These are phyloP conservation scores for Truncatella angustata DNA, from an alignment of 2,329 filamentous ascomycete species.

Conservation along the genomic window DNA sequence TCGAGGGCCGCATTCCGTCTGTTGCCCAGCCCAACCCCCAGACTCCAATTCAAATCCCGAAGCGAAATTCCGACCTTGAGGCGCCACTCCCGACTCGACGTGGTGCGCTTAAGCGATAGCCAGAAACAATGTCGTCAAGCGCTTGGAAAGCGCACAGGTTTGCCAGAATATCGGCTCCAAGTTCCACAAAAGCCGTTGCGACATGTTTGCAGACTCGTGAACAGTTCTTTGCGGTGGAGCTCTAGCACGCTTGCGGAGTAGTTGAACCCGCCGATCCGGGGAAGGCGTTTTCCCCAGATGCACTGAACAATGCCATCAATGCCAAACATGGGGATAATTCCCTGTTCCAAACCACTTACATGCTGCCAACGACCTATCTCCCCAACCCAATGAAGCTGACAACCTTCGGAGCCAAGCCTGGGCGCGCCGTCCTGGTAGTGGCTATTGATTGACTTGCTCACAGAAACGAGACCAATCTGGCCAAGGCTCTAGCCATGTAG, in stretches of 20 bases:
- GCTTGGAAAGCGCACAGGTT: too few relatives aligned
- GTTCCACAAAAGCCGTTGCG: too few relatives aligned
- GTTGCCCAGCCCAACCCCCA: background rate
- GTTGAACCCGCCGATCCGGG: slow-evolving; percentile 8
- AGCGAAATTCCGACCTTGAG: background rate
- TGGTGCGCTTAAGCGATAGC: too few relatives aligned
- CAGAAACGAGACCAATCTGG: background rate
- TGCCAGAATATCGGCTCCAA: too few relatives aligned
- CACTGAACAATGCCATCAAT: background rate
- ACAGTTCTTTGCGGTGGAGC: too few relatives aligned
- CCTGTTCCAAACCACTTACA: background rate
- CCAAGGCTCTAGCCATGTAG: background rate
- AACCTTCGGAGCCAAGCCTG: background rate
- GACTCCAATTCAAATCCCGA: background rate
- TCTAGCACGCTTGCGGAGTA: background rate
- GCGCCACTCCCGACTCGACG: background rate
- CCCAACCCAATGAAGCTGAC: background rate
- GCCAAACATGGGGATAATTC: background rate
- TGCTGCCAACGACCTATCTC: background rate
- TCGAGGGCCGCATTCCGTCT: background rate
- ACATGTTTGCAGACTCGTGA: too few relatives aligned
- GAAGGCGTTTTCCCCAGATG: background rate
- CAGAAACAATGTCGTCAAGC: too few relatives aligned
- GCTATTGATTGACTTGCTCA: background rate
- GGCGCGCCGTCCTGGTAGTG: background rate